Base-by-base conservation (phyloP, 345 rosid species). In the Cardamine occulta region DNA sequence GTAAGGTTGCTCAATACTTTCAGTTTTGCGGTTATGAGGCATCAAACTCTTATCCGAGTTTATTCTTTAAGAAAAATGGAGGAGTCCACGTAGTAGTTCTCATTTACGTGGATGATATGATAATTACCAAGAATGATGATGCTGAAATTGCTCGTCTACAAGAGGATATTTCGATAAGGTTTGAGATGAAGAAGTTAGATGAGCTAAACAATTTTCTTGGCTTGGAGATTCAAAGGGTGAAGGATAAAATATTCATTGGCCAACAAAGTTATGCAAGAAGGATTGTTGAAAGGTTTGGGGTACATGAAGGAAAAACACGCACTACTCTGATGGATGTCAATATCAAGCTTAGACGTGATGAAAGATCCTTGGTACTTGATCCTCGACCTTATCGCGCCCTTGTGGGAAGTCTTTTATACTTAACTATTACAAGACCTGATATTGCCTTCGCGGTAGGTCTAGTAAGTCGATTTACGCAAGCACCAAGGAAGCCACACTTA, bases 1-100 rank as follows among this genome's bases (percentile, higher is more conserved):
- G 73, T 21, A 69, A 69, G 37, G 18, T 69, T 69, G 53, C 53
- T 69, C 64, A 68, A 4, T 53, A n/a, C 4, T 13, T 69, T 52
- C 15, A 37, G 3, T 54, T 69, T 54, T 69, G 26, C 28, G 63
- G 73, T 1, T 69, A 37, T 54, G 12, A 0, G n/a, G 23, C 62
- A 28, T 51, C 72, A 18, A 67, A 52, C 19, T 34, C 32, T 32
- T 44, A 51, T 67, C 31, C 60, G 12, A 67, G 60, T 23, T 37
- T 37, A 37, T 37, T 37, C 5, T 37, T 37, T 14, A 37, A 37
- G 42, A 37, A 37, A 0, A 37, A 37, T 10, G 14, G 42, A 37
- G 42, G 14, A 37, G 42, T 37, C 3, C 14, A 37, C 4, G 14
- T 37, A 37, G 13, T 37, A 37, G 42, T 10, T 37, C 42, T 10